phyloP scores from a whole-genome alignment of 176 grass and related monocot genomes.

The Alloteropsis semialata region DNA sequence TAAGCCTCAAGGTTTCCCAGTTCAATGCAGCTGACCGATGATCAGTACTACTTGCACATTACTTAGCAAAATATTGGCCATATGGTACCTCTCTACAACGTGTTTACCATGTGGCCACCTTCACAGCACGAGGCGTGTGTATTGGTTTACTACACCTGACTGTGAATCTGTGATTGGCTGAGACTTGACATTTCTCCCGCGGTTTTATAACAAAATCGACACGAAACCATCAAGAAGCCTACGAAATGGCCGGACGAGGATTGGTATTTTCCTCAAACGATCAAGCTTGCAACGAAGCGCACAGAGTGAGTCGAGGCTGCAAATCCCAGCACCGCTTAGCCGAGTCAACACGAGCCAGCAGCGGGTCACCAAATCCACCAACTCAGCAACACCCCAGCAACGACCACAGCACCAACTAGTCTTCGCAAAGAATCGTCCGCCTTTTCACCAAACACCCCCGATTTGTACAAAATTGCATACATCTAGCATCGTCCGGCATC shows the following conservation, averaged over 20 bases:
- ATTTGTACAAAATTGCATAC: background rate
- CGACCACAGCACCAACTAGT: background rate
- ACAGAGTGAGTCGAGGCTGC: background rate
- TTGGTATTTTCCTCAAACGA: background rate
- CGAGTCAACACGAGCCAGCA: constrained; percentile 6
- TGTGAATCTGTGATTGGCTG: background rate
- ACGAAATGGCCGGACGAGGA: background rate
- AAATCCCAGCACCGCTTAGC: background rate
- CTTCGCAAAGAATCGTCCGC: background rate
- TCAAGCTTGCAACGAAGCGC: background rate
- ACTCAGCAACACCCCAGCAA: background rate
- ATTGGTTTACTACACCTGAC: background rate
- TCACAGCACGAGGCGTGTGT: background rate
- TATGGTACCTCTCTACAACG: background rate
- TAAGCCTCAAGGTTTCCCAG: background rate
- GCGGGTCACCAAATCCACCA: background rate
- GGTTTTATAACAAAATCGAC: background rate
- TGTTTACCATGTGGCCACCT: constrained; percentile 29
- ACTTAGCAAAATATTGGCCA: background rate
- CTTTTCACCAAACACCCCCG: constrained; percentile 28
- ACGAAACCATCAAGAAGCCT: background rate
- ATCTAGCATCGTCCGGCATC: background rate
- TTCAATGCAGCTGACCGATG: background rate
- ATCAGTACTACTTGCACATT: background rate
- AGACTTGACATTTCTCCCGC: background rate